Evolutionary conservation across 2,329 filamentous ascomycete species (phyloP).

Genomic region (Arthrobotrys conoides): DNA sequence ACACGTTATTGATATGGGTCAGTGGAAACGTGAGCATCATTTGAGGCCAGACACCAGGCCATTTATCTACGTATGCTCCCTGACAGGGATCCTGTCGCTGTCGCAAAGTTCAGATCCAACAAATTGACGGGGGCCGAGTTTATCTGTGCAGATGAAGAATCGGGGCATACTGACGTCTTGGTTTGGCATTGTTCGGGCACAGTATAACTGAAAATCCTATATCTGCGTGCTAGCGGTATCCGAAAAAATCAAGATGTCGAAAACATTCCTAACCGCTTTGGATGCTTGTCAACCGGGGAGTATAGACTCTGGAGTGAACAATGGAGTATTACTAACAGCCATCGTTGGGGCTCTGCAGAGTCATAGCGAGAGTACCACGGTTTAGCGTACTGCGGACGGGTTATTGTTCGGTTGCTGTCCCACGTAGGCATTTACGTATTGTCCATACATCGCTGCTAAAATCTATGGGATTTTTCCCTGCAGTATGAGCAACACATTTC

Average conservation of each 20-base stretch:
- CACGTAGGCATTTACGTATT: constrained; percentile 30
- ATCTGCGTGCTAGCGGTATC: not conserved
- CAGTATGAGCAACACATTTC: constrained; percentile 42
- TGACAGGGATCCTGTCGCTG: constrained; percentile 39
- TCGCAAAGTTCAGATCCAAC: constrained; percentile 44
- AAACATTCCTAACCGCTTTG: constrained; percentile 1
- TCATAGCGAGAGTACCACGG: constrained; percentile 1
- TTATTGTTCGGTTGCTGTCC: constrained; percentile 27
- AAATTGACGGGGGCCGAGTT: constrained; percentile 22
- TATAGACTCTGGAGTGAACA: constrained; percentile 1
- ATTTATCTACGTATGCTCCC: constrained; percentile 31
- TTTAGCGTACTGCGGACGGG: constrained; percentile 23
- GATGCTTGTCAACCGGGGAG: not conserved
- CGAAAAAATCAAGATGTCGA: constrained; percentile 9
- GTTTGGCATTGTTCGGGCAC: constrained; percentile 8
- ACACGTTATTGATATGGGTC: constrained; percentile 11
- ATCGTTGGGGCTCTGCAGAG: constrained; percentile 14
- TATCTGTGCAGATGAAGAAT: constrained; percentile 5
- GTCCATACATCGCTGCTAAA: constrained; percentile 39
- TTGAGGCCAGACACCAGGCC: constrained; percentile 29
- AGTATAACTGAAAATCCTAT: not conserved
- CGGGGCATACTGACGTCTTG: constrained; percentile 52
- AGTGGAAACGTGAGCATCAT: constrained; percentile 13
- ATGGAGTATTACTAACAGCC: constrained; percentile 9
- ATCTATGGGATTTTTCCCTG: constrained; percentile 16